Evolutionary conservation across 371 early-diverging fungal species (phyloP), one percentile per base, ranked within the genome.

Genomic region (Coemansia sp.): DNA sequence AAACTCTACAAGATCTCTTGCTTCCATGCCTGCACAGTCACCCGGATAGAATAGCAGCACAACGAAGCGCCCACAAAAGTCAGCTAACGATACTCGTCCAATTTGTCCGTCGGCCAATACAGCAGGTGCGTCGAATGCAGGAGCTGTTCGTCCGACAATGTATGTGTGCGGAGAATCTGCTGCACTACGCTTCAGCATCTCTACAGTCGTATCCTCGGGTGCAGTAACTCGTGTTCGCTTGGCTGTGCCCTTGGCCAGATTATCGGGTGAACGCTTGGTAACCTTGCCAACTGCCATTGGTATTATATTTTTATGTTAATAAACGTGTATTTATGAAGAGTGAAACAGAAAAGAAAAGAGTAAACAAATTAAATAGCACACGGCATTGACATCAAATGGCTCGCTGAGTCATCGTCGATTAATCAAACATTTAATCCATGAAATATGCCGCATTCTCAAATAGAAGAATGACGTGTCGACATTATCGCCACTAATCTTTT

Each of bases 1-100:
- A 86, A 94, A 93, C 47, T 89, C 90, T 21, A 89, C 81, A 63
- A 93, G 81, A 80, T 93, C 94, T 50, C 92, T 91, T 54, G 93
- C 92, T 80, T 93, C 92, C 63, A 90, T 91, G 67, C 90, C 87
- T 54, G 86, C 85, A 37, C 83, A 86, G 72, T 86, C 86, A 24
- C 84, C 75, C 22, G 94, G 93, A 80, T 92, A 92, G 82, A 92
- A 93, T 61, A 91, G 79, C 53, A 92, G 75, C 22, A 89, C 85
- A 27, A 87, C 63, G 66, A 80, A 85, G 62, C 80, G 67, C 67
- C 91, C 92, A 82, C 84, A 84, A 84, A 87, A 95, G 75, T 91
- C 87, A 26, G 81, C 78, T 51, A 92, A 80, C 34, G 87, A 84
- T 22, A 94, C 80, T 52, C 82, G 77, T 77, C 84, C 81, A 75